Percentiles rank a stretch among this genome's conserved stretches.
Evolutionary conservation across 805 yeast species (phyloP).

Genomic region (Maudiozyma turicensis): DNA sequence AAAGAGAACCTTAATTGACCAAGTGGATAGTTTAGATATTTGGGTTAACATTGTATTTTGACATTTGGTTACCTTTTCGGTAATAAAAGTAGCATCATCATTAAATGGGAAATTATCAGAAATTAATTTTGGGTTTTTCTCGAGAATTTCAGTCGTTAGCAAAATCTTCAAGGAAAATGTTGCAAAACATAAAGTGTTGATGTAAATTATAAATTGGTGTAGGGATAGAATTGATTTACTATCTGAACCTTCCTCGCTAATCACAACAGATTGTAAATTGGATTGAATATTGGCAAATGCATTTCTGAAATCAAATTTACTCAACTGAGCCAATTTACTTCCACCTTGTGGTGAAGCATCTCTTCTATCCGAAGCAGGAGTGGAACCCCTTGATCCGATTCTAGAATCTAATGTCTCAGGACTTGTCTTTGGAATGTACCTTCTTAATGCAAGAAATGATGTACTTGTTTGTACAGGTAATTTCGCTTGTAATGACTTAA

Average conservation of each 20-base stretch:
- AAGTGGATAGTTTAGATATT: conserved; percentile 28
- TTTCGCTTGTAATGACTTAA: conserved; percentile 21
- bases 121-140: conserved; percentile 26
- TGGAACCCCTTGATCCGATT: conserved; percentile 2
- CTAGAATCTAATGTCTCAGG: not conserved
- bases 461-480: conserved; percentile 3
- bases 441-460: conserved; percentile 12
- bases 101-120: conserved; percentile 33
- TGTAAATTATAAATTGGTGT: conserved; percentile 51
- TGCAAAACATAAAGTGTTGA: conserved; percentile 65
- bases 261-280: conserved; percentile 26
- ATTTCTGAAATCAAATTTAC: conserved; percentile 26
- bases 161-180: conserved; percentile 48
- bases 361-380: conserved; percentile 9
- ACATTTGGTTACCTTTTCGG: conserved; percentile 18
- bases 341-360: conserved; percentile 5
- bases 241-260: conserved; percentile 22
- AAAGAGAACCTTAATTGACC: conserved; percentile 37
- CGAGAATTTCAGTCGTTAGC: conserved; percentile 28
- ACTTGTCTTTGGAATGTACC: conserved; percentile 15
- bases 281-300: conserved; percentile 32
- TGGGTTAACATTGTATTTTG: conserved; percentile 20
- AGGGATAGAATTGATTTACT: conserved; percentile 32
- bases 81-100: conserved; percentile 24
- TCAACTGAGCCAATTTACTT: conserved; percentile 17